Evolutionary conservation across 441 rosid species (phyloP).

Genomic region (Cnidoscolus chayamansa): DNA sequence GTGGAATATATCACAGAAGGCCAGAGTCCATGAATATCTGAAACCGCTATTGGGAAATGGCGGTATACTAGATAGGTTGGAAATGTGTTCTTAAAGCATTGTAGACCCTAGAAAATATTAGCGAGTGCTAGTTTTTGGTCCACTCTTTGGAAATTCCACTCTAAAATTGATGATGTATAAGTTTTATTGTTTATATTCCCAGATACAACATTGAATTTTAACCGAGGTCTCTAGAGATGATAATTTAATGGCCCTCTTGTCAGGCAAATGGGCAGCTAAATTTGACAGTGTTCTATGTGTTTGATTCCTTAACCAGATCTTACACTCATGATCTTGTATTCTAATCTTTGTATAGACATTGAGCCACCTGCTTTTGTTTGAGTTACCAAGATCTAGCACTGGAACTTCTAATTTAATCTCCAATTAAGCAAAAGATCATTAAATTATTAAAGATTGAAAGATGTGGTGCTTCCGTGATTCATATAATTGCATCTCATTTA

Average conservation of each 20-base stretch:
- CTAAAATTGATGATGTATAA: background rate
- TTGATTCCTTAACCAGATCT: background rate
- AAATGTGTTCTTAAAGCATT: background rate
- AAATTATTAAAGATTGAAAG: background rate
- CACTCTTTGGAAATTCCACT: background rate
- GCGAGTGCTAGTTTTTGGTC: background rate
- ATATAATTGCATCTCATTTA: background rate
- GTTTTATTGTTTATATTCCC: background rate
- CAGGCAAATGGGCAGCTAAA: background rate
- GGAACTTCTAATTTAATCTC: background rate
- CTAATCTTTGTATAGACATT: conserved; percentile 1
- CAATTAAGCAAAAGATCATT: background rate
- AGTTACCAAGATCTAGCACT: background rate
- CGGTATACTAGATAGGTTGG: background rate
- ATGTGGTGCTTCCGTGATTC: background rate
- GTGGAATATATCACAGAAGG: background rate
- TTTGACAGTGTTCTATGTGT: too few species aligned
- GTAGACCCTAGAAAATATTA: background rate
- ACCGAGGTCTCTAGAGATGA: background rate
- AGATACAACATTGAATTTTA: background rate
- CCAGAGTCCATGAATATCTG: background rate
- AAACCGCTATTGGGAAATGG: background rate
- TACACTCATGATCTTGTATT: background rate
- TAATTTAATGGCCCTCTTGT: background rate
- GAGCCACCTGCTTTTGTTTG: background rate